Conservation (phyloP, 371 early-diverging fungal genomes). For the Batrachochytrium dendrobatidis region DNA sequence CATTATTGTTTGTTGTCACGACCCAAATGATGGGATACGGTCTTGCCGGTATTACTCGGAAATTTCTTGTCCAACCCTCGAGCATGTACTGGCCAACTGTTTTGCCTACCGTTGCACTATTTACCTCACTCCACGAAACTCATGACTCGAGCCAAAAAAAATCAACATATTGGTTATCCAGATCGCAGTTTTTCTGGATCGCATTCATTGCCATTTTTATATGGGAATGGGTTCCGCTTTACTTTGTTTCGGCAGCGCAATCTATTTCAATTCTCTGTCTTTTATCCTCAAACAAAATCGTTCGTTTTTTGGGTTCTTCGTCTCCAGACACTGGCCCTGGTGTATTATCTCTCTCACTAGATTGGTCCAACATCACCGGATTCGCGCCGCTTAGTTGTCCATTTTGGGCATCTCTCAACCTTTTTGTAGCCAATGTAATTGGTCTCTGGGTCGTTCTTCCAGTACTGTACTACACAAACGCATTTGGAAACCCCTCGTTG, state of each 20-base stretch:
- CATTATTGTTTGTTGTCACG: slow-evolving; percentile 38
- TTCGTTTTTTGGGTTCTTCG: slow-evolving; percentile 16
- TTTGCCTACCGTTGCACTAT: too few species aligned
- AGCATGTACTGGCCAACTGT: slow-evolving; percentile 81
- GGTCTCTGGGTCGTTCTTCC: neutral
- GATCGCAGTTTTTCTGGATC: slow-evolving; percentile 24
- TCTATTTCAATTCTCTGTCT: neutral
- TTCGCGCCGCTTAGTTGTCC: slow-evolving; percentile 7
- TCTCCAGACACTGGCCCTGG: slow-evolving; percentile 10
- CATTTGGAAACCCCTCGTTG: neutral
- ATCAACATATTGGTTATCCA: slow-evolving; percentile 10
- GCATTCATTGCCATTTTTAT: neutral
- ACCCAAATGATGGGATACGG: slow-evolving; percentile 71
- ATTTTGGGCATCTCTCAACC: slow-evolving; percentile 7
- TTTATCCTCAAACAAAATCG: slow-evolving; percentile 6
- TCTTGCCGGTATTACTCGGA: slow-evolving; percentile 69
- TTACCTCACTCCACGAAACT: slow-evolving; percentile 18
- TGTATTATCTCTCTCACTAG: slow-evolving; percentile 11
- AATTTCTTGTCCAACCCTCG: slow-evolving; percentile 71
- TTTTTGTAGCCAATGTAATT: neutral
- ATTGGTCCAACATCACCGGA: slow-evolving; percentile 10
- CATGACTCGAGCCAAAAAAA: neutral
- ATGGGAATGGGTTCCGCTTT: neutral
- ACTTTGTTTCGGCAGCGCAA: neutral
- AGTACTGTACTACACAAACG: neutral